These are phyloP conservation scores for Kodamaea jinghongensis DNA, from an alignment of 805 yeast genomes.

Conservation along the genomic window DNA sequence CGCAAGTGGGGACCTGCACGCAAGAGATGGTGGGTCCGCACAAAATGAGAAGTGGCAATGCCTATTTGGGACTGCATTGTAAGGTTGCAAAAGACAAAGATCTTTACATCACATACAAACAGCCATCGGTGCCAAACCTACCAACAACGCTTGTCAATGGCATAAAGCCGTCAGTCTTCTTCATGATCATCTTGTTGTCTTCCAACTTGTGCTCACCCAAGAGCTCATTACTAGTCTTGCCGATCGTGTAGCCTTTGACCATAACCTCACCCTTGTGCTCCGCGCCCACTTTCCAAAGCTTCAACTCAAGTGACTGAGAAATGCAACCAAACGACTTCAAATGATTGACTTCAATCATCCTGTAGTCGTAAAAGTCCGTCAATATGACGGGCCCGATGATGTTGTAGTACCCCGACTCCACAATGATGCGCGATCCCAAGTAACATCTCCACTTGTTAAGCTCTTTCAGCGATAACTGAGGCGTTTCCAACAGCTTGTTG, in stretches of 20 bases:
- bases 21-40: no score
- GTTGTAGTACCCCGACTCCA: slow-evolving; percentile 46
- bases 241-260: slow-evolving; percentile 66
- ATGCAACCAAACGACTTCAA: slow-evolving; percentile 54
- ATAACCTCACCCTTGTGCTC: slow-evolving; percentile 47
- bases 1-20: no score
- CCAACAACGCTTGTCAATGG: slow-evolving; percentile 48
- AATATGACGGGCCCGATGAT: slow-evolving; percentile 57
- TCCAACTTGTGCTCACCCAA: slow-evolving; percentile 13
- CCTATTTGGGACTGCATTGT: no score
- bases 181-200: slow-evolving; percentile 24
- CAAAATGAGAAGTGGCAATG: no score
- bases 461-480: slow-evolving; percentile 18
- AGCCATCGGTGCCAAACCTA: slow-evolving; percentile 68
- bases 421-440: slow-evolving; percentile 49
- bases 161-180: slow-evolving; percentile 39
- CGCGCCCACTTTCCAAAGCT: slow-evolving; percentile 37
- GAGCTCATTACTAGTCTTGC: slow-evolving; percentile 36
- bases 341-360: slow-evolving; percentile 39
- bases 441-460: slow-evolving; percentile 44
- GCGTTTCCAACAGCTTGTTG: slow-evolving; percentile 21
- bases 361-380: slow-evolving; percentile 61
- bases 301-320: slow-evolving; percentile 58
- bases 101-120: slow-evolving; percentile 47
- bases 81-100: no score